Base-by-base conservation (phyloP, 2,329 filamentous ascomycete genomes). In the Drechslera avenae region DNA sequence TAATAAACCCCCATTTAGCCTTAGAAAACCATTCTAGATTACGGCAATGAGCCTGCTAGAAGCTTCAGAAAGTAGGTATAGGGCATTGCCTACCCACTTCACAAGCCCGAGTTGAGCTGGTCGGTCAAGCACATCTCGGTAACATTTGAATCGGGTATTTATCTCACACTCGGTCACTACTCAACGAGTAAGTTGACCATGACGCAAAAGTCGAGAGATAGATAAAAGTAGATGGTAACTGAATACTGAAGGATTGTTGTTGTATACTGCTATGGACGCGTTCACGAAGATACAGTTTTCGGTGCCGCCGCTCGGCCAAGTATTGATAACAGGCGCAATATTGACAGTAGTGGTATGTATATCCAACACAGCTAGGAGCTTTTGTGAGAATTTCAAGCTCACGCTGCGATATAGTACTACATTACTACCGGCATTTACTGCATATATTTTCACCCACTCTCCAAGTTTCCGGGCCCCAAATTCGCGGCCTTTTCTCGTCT, bases 391-490 rank as follows among this genome's bases (percentile, higher is more conserved):
- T 10, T 2, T 16, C 19, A 18, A 18, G 32, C 41, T 44, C 19
- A 44, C 21, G 33, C 14, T 18, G 19, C 16, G 18, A 7, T 14
- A 8, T 10, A 44, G 41, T 44, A 35, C 41, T 44, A 44, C 31
- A 35, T 44, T 19, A 35, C 41, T 14, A 34, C 17, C 9, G 41
- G 31, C 6, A 28, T 44, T n/a, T 44, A 44, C 8, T 35, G n/a
- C 13, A n/a, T 44, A 10, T 44, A 34, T 19, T 35, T 44, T 13
- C 41, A 44, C 14, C 41, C 41, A 2, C 14, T 44, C 3, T 44
- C 41, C n/a, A 44, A 44, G 14, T 44, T 44, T 21, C 41, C 41
- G 5, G 41, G 41, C 3, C 31, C 41, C n/a, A 44, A 44, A 8
- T 23, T 23, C 9, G 21, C 21, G 21, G 21, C 21, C 21, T 23